Evolutionary conservation across 148 eudicot species (phyloP).

Genomic region (Camellia granthamiana): DNA sequence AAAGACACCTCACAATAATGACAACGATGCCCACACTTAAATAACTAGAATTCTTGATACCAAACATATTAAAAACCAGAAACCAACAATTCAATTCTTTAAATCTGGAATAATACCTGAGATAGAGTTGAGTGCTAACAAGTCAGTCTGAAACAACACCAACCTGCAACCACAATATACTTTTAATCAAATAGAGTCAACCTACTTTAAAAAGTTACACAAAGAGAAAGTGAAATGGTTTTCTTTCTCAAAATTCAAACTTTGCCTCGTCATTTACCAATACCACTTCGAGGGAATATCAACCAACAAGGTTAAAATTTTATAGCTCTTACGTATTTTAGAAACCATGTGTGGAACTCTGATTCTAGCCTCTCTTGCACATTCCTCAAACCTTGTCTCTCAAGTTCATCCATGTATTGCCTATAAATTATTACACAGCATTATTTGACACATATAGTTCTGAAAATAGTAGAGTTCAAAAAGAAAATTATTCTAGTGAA

Average conservation of each 20-base stretch:
- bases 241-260: background rate
- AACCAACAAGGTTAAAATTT: too few species aligned
- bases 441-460: too few species aligned
- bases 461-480: too few species aligned
- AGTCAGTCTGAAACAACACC: conserved; percentile 97
- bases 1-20: background rate
- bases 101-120: conserved; percentile 34
- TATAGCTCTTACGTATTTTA: too few species aligned
- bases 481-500: too few species aligned
- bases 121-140: conserved; percentile 90
- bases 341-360: too few species aligned
- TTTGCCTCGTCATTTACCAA: background rate
- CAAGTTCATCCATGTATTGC: too few species aligned
- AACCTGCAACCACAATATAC: conserved; percentile 54
- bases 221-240: background rate
- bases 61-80: background rate
- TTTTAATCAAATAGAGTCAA: background rate
- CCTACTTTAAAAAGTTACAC: background rate
- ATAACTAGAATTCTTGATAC: background rate
- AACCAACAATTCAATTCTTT: too few species aligned
- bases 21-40: background rate
- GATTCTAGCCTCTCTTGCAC: too few species aligned
- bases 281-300: background rate
- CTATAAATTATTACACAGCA: too few species aligned
- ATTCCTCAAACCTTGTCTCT: too few species aligned